Conservation (phyloP, 805 yeast species). For the Yarrowia sp. region DNA sequence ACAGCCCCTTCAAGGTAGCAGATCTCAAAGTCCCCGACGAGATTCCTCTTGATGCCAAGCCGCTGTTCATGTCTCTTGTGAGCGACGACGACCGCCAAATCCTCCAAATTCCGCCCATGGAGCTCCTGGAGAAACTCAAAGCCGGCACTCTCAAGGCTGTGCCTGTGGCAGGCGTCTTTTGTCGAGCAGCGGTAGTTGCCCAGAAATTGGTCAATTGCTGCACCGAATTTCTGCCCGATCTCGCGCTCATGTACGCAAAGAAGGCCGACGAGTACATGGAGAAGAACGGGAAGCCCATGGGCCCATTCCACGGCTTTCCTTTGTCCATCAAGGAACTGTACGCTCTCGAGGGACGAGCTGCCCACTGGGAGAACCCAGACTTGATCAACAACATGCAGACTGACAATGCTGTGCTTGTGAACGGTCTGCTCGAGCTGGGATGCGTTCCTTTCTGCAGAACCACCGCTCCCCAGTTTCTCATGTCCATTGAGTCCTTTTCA, state of each 20-base stretch:
- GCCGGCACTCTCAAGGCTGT: slow-evolving; percentile 48
- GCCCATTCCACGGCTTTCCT: slow-evolving; percentile 74
- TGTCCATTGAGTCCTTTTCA: slow-evolving; percentile 57
- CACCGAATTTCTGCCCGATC: slow-evolving; percentile 57
- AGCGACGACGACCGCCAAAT: slow-evolving; percentile 14
- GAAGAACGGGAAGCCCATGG: slow-evolving; percentile 58
- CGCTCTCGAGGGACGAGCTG: slow-evolving; percentile 57
- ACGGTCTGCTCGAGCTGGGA: slow-evolving; percentile 55
- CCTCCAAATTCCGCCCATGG: slow-evolving; percentile 23
- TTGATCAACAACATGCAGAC: slow-evolving; percentile 51
- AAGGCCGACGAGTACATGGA: slow-evolving; percentile 60
- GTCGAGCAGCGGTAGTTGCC: slow-evolving; percentile 64
- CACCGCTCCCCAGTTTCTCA: slow-evolving; percentile 59
- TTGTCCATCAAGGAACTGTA: slow-evolving; percentile 63
- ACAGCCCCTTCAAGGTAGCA: slow-evolving; percentile 13
- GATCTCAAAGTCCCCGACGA: slow-evolving; percentile 25
- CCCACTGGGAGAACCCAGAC: slow-evolving; percentile 55
- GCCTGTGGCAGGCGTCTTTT: slow-evolving; percentile 61
- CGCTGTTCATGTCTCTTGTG: slow-evolving; percentile 15
- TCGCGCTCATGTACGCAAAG: slow-evolving; percentile 64
- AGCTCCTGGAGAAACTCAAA: slow-evolving; percentile 18
- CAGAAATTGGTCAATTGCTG: slow-evolving; percentile 58
- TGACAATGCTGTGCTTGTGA: slow-evolving; percentile 52
- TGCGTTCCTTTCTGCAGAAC: slow-evolving; percentile 65
- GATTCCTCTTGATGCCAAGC: slow-evolving; percentile 28